Evolutionary conservation across 1,284 basidiomycete genomes (phyloP).

Genomic region (Malassezia yamatoensis): DNA sequence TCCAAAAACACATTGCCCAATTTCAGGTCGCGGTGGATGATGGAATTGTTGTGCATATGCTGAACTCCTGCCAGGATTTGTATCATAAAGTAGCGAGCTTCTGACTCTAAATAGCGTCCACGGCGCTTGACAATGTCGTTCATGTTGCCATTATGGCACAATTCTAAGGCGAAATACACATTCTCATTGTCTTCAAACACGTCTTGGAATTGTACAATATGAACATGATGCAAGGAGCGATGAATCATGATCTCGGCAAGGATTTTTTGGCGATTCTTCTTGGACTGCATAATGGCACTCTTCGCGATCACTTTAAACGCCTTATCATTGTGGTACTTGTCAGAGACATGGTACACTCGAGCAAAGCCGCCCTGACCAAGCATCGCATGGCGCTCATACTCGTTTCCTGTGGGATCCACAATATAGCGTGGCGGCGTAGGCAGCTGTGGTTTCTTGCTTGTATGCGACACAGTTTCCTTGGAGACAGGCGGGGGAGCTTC

Average conservation of each 20-base stretch:
- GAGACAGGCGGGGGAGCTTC: slow-evolving; percentile 5
- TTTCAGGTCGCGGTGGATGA: slow-evolving; percentile 62
- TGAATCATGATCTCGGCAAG: slow-evolving; percentile 99
- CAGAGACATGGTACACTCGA: slow-evolving; percentile 45
- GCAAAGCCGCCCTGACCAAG: slow-evolving; percentile 48
- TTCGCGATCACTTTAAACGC: slow-evolving; percentile 51
- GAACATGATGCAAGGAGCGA: slow-evolving; percentile 76
- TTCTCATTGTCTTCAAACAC: slow-evolving; percentile 92
- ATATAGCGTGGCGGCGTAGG: slow-evolving; percentile 39
- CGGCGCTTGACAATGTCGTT: slow-evolving; percentile 85
- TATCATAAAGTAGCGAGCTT: slow-evolving; percentile 81
- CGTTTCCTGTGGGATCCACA: slow-evolving; percentile 29
- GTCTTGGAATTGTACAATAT: slow-evolving; percentile 83
- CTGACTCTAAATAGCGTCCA: slow-evolving; percentile 79
- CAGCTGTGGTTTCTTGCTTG: slow-evolving; percentile 32
- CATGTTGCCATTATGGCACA: slow-evolving; percentile 71
- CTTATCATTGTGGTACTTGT: slow-evolving; percentile 38
- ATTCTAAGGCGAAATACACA: slow-evolving; percentile 91
- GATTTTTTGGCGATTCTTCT: slow-evolving; percentile 56
- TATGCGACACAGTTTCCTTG: slow-evolving; percentile 11
- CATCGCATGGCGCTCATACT: slow-evolving; percentile 31
- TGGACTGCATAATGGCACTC: slow-evolving; percentile 46
- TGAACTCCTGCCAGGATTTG: slow-evolving; percentile 90
- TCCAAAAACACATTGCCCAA: slow-evolving; percentile 93
- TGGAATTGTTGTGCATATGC: slow-evolving; percentile 83